These are phyloP conservation scores for Periconia sp. DNA, from an alignment of 2,329 filamentous ascomycete genomes.

Conservation along the genomic window DNA sequence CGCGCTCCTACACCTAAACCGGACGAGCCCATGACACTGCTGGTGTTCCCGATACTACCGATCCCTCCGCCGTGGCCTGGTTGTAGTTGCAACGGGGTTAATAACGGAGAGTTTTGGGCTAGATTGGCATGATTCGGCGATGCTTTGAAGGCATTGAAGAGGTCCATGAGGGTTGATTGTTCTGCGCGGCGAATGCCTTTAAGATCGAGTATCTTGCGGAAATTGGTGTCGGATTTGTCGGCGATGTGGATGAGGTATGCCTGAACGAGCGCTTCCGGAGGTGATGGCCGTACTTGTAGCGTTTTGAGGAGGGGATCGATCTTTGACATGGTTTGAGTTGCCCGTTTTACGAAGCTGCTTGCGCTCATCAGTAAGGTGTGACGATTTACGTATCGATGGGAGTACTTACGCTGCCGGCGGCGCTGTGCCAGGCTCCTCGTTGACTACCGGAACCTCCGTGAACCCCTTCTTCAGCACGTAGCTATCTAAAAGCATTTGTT, in stretches of 20 bases:
- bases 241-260: constrained; percentile 97
- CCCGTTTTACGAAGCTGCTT: constrained; percentile 76
- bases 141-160: constrained; percentile 84
- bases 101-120: constrained; percentile 35
- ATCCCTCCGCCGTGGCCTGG: constrained; percentile 46
- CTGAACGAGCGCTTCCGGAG: constrained; percentile 91
- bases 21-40: constrained; percentile 43
- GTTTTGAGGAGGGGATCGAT: constrained; percentile 95
- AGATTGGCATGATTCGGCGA: constrained; percentile 68
- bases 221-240: constrained; percentile 91
- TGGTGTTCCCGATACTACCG: constrained; percentile 42
- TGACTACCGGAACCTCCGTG: constrained; percentile 67
- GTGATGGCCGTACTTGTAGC: constrained; percentile 86
- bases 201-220: constrained; percentile 92
- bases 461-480: constrained; percentile 85
- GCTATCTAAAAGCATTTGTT: constrained; percentile 97
- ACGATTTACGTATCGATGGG: background rate
- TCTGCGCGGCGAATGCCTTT: constrained; percentile 87
- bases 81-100: constrained; percentile 41
- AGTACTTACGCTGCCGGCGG: constrained; percentile 51
- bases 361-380: constrained; percentile 24
- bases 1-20: constrained; percentile 42
- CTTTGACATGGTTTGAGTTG: constrained; percentile 79
- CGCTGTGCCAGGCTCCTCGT: constrained; percentile 59
- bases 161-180: constrained; percentile 78